Evolutionary conservation across 306 rosid genomes (phyloP).

Genomic region (Castanopsis chinensis): DNA sequence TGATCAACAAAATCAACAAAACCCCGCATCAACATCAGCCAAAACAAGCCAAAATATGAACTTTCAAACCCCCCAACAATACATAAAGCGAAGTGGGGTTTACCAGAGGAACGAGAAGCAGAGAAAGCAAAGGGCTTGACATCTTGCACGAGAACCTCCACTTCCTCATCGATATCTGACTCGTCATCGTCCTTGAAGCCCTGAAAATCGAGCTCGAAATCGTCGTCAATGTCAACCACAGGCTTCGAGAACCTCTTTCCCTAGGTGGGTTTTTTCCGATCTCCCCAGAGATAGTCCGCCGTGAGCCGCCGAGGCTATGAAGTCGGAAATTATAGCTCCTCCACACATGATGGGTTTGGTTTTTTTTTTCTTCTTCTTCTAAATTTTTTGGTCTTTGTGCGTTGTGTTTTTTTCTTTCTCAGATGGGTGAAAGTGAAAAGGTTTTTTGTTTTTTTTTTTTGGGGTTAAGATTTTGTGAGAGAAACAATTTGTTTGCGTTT

Average conservation of each 20-base stretch:
- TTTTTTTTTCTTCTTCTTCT: background rate
- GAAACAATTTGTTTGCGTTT: conserved; percentile 5
- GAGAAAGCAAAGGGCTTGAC: conserved; percentile 47
- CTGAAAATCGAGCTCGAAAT: conserved; percentile 85
- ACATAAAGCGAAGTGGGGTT: background rate
- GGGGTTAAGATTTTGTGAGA: background rate
- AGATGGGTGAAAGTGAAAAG: background rate
- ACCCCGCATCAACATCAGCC: background rate
- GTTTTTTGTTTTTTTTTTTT: background rate
- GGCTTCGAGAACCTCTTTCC: conserved; percentile 41
- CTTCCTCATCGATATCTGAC: conserved; percentile 56
- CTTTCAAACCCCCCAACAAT: background rate
- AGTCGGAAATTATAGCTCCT: conserved; percentile 93
- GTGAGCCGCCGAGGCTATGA: conserved; percentile 66
- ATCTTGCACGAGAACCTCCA: conserved; percentile 27
- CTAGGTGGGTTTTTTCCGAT: conserved; percentile 46
- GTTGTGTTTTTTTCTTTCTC: background rate
- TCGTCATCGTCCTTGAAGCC: conserved; percentile 87
- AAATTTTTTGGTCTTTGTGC: background rate
- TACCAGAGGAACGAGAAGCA: conserved; percentile 5
- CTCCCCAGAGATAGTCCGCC: conserved; percentile 65
- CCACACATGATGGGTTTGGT: conserved; percentile 62
- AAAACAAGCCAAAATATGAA: background rate
- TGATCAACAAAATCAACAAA: background rate
- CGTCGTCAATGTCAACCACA: conserved; percentile 44